Evolutionary conservation across 345 rosid species (phyloP).

Genomic region (Ceriops tagal): DNA sequence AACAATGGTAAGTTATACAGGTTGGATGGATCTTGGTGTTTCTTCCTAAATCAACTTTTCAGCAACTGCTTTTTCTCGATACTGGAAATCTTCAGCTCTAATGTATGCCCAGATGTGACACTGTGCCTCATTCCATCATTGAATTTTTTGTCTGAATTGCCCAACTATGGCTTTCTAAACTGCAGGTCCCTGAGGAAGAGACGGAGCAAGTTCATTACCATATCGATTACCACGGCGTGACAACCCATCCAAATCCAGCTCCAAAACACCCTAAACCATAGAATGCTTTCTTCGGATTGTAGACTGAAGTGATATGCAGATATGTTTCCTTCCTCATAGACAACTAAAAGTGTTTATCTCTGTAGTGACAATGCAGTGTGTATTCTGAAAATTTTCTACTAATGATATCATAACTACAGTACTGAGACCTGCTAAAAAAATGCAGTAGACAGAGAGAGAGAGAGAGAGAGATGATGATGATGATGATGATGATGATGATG

Average conservation of each 20-base stretch:
- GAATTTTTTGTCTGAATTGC: background rate
- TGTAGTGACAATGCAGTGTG: background rate
- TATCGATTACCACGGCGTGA: slow-evolving; percentile 53
- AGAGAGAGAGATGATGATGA: no score
- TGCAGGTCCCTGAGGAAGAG: slow-evolving; percentile 34
- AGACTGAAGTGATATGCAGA: slow-evolving; percentile 3
- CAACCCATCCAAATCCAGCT: slow-evolving; percentile 58
- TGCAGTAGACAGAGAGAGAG: background rate
- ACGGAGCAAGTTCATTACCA: slow-evolving; percentile 28
- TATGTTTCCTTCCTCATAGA: background rate
- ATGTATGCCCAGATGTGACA: no score
- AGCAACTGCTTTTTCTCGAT: background rate
- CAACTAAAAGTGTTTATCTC: no score
- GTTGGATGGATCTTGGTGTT: background rate
- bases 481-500: background rate
- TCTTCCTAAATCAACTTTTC: background rate
- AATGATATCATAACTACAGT: background rate
- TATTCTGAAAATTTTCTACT: background rate
- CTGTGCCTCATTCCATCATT: background rate
- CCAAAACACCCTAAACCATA: slow-evolving; percentile 57
- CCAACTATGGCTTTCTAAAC: background rate
- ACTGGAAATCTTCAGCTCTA: background rate
- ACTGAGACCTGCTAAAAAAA: no score
- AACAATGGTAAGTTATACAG: slow-evolving; percentile 16
- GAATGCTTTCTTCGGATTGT: background rate